Conservation (phyloP, 768 basidiomycete species). For the Lactarius sanguifluus region DNA sequence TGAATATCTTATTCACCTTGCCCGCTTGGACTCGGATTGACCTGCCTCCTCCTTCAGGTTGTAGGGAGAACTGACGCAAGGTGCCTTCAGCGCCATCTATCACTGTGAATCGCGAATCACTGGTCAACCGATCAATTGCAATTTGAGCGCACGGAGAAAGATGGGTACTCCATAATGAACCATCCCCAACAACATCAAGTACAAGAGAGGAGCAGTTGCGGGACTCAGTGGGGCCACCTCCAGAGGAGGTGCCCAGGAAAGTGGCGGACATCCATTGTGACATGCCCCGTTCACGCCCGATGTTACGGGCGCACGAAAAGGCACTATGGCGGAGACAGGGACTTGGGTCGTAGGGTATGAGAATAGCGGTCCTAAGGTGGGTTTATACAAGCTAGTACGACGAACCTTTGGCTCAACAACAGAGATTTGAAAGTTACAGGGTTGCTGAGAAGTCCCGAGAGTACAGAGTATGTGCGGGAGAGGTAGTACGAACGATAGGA, state of each 20-base stretch:
- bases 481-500: neutral
- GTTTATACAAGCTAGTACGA: neutral
- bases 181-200: conserved; percentile 53
- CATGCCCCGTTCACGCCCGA: conserved; percentile 28
- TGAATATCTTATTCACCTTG: conserved; percentile 66
- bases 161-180: conserved; percentile 65
- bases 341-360: neutral
- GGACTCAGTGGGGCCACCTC: conserved; percentile 70
- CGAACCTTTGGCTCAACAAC: neutral
- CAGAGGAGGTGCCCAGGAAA: conserved; percentile 76
- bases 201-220: conserved; percentile 77
- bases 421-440: neutral
- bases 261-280: conserved; percentile 52
- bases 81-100: conserved; percentile 86
- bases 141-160: conserved; percentile 14
- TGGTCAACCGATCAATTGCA: neutral
- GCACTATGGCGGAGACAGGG: neutral
- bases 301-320: neutral
- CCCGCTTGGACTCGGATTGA: conserved; percentile 46
- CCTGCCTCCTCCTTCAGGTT: conserved; percentile 42
- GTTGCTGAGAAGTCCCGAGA: neutral
- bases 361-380: too few relatives aligned
- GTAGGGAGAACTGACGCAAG: conserved; percentile 60
- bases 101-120: conserved; percentile 45
- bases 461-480: neutral